Conservation (phyloP, 179 eudicot species). For the Silene noctiflora region DNA sequence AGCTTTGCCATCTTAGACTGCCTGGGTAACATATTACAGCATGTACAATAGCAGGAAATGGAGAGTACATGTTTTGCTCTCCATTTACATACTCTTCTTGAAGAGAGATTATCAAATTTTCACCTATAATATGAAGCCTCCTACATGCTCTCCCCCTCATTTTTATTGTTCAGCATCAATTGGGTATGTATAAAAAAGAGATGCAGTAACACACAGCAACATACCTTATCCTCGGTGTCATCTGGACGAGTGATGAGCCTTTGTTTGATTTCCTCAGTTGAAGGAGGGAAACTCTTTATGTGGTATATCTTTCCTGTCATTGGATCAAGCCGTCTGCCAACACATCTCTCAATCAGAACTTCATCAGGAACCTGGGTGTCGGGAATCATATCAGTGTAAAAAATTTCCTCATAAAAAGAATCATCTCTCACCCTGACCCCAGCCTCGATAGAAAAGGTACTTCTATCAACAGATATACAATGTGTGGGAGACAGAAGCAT, state of each 20-base stretch:
- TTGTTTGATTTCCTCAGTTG: conserved; percentile 66
- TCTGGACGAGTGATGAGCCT: conserved; percentile 86
- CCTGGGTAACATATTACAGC: too few species aligned
- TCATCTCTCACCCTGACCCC: neutral
- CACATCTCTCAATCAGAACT: conserved; percentile 83
- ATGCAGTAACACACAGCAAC: neutral
- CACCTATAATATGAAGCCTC: too few species aligned
- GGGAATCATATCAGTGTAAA: conserved; percentile 25
- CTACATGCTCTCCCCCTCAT: too few species aligned
- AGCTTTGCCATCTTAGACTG: too few species aligned
- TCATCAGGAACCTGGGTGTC: conserved; percentile 88
- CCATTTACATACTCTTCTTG: too few species aligned
- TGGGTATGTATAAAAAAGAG: too few species aligned
- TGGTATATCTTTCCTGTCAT: conserved; percentile 88
- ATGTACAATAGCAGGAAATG: neutral
- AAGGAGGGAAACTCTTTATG: conserved; percentile 65
- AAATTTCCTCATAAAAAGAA: neutral
- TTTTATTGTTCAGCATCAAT: too few species aligned
- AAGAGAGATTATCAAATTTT: too few species aligned
- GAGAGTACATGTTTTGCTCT: neutral
- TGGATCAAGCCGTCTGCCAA: conserved; percentile 93
- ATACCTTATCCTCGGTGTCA: conserved; percentile 87
- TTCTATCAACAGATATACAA: neutral
- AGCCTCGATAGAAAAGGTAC: neutral
- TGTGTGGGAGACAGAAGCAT: neutral